phyloP scores from a whole-genome alignment of 2,329 filamentous ascomycete species.

The Emmonsiellopsis sp. region DNA sequence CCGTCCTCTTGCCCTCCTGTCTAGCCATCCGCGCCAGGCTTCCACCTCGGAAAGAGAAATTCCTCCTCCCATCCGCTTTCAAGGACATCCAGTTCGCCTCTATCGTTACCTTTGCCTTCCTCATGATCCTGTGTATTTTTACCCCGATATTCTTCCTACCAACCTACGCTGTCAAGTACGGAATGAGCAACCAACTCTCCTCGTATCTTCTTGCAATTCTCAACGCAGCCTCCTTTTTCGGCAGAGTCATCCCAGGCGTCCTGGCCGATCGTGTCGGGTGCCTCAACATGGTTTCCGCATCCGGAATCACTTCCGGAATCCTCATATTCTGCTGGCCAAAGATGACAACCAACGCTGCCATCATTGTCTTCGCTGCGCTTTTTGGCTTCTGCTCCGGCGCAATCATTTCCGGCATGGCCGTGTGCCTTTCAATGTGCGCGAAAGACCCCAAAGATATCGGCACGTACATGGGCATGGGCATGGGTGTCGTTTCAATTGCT shows the following conservation, averaged over 20 bases:
- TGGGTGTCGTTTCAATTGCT: constrained; percentile 3
- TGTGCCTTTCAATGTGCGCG: constrained; percentile 14
- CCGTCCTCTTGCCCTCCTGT: constrained; percentile 43
- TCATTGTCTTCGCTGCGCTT: constrained; percentile 31
- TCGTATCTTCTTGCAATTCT: constrained; percentile 60
- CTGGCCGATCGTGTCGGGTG: constrained; percentile 43
- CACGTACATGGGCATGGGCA: constrained; percentile 43
- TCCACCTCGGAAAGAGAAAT: constrained; percentile 25
- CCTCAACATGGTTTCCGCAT: constrained; percentile 43
- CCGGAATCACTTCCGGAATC: constrained; percentile 32
- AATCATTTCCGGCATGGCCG: constrained; percentile 33
- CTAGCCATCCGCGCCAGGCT: constrained; percentile 42
- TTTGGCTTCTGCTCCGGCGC: constrained; percentile 45
- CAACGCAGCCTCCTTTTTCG: constrained; percentile 53
- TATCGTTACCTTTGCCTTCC: constrained; percentile 31
- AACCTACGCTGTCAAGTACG: constrained; percentile 50
- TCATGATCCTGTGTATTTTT: constrained; percentile 35
- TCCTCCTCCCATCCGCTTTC: constrained; percentile 36
- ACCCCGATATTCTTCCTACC: constrained; percentile 45
- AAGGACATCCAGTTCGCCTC: background rate
- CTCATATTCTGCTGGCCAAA: constrained; percentile 34
- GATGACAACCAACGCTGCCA: constrained; percentile 27
- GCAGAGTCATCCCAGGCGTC: constrained; percentile 49
- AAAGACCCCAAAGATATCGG: constrained; percentile 44
- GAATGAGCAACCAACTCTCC: constrained; percentile 46